Conservation (phyloP, 1,284 basidiomycete genomes). For the Wallemia mellicola region DNA sequence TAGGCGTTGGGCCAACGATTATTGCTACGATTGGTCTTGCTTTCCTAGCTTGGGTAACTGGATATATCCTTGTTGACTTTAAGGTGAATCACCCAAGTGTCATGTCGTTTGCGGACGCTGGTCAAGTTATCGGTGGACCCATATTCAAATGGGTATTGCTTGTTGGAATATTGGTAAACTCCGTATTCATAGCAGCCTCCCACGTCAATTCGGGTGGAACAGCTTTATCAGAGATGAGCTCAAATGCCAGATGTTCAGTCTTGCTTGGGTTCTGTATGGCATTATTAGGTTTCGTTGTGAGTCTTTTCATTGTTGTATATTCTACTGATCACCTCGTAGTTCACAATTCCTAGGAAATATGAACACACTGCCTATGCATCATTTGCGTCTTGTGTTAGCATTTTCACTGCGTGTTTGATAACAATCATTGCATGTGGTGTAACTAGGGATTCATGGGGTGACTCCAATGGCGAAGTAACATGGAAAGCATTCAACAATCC, state of each 20-base stretch:
- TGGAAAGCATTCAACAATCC: slow-evolving; percentile 1
- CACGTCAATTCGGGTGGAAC: slow-evolving; percentile 13
- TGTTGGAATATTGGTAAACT: slow-evolving; percentile 10
- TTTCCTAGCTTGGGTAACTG: slow-evolving; percentile 11
- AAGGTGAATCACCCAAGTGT: slow-evolving; percentile 14
- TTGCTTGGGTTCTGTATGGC: slow-evolving; percentile 12
- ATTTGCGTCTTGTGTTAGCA: slow-evolving; percentile 10
- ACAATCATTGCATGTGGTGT: slow-evolving; percentile 12
- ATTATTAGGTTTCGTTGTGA: slow-evolving; percentile 8
- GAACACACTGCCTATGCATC: slow-evolving; percentile 7
- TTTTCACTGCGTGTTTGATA: slow-evolving; percentile 11
- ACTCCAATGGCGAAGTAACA: not conserved
- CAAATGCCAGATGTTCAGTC: slow-evolving; percentile 12
- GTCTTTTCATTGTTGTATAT: not conserved
- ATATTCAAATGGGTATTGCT: slow-evolving; percentile 10
- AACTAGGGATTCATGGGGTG: slow-evolving; percentile 6
- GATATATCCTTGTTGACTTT: slow-evolving; percentile 14
- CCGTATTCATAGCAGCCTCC: slow-evolving; percentile 13
- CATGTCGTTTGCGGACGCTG: slow-evolving; percentile 14
- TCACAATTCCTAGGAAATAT: not conserved
- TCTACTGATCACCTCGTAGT: not conserved
- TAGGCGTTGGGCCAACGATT: slow-evolving; percentile 1
- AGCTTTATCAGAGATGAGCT: slow-evolving; percentile 10
- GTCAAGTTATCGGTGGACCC: slow-evolving; percentile 12
- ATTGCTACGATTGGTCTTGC: slow-evolving; percentile 11